Percentiles rank a stretch among this genome's conserved stretches.
Conservation (phyloP, 192 early-diverging fungal genomes). For the Mortierella alpina region DNA sequence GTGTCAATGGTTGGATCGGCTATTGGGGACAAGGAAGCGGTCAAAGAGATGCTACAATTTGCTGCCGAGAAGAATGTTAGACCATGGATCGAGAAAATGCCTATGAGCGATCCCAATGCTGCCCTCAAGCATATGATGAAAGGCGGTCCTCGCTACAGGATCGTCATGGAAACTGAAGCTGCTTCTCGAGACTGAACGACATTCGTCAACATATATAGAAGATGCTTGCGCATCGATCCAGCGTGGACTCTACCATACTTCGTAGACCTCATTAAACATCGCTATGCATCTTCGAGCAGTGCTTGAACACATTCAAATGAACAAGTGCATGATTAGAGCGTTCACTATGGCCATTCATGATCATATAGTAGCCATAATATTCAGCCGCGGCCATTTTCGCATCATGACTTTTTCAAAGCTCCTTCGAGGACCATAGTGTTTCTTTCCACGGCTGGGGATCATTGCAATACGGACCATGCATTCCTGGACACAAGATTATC, state of each 20-base stretch:
- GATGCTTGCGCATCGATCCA: too few relatives aligned
- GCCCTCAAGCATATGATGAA: conserved; percentile 69
- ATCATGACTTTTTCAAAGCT: too few relatives aligned
- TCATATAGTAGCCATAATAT: too few relatives aligned
- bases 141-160: conserved; percentile 75
- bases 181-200: conserved; percentile 16
- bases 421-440: too few relatives aligned
- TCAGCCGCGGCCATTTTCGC: too few relatives aligned
- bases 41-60: conserved; percentile 76
- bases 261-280: too few relatives aligned
- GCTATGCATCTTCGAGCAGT: too few relatives aligned
- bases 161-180: conserved; percentile 75
- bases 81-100: conserved; percentile 72
- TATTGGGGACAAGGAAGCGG: conserved; percentile 67
- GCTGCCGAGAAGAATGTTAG: conserved; percentile 71
- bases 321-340: too few relatives aligned
- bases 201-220: not conserved
- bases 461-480: conserved; percentile 20
- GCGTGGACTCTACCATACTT: too few relatives aligned
- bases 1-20: conserved; percentile 72
- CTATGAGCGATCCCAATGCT: conserved; percentile 71
- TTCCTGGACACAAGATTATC: conserved; percentile 65
- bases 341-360: too few relatives aligned
- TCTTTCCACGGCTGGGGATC: conserved; percentile 73
- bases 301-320: too few relatives aligned